Evolutionary conservation across 345 rosid species (phyloP), one percentile per base, ranked within the genome.

Genomic region (Streptanthus diversifolius): DNA sequence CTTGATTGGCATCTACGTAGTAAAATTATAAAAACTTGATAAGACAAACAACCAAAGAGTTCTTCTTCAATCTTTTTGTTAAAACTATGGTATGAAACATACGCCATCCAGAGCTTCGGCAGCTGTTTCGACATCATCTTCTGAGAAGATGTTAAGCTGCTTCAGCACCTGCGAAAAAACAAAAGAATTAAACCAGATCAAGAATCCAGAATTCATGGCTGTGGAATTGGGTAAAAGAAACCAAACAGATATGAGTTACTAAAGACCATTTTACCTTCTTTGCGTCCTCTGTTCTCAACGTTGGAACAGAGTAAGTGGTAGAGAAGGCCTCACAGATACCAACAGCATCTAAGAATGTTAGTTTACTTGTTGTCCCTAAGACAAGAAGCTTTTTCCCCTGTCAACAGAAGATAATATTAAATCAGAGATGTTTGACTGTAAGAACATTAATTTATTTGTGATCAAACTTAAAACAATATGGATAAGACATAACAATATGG

Each of bases 321-420:
- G 97, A 82, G 81, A 95, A 95, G 22, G 92, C 80, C 70, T 87
- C 89, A 41, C 89, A 82, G 48, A 91, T 29, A 27, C 93, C 93
- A 66, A 95, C 67, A 14, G 95, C 87, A 60, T 90, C 96, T 76
- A 93, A 81, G 83, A 93, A 93, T 57, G 73, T 77, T 43, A 89
- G 80, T 79, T 93, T 90, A 77, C 98, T 93, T 15, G 98, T 90
- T 58, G 98, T 93, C 59, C 98, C 97, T 8, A 93, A 76, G 72
- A 95, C 97, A 24, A 95, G 74, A 79, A 95, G 96, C 40, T 90
- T 93, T 66, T 88, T 95, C 30, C 96, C 97, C 95, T 95, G 83
- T 78, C 51, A 56, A 71, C 2, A 58, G 66, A 44, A 48, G 11
- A 32, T 21, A n/a, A 51, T 8, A 69, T 55, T 62, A 59, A 6